Conservation (phyloP, 129 eudicot species). For the Cynara cardunculus region DNA sequence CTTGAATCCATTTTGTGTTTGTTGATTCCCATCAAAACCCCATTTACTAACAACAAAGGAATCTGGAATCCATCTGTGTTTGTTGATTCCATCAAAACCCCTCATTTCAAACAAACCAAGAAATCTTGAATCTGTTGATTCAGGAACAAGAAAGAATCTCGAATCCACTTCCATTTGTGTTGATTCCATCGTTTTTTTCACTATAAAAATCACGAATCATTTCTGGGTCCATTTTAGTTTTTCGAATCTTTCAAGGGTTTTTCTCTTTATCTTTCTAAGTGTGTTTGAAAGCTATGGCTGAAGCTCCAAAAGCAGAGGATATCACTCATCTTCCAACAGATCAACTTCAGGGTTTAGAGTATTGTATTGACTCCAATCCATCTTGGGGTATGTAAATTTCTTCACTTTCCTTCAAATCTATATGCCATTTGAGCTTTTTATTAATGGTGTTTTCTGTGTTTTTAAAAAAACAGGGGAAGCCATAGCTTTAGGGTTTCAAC, state of each 20-base stretch:
- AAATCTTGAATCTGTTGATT: too few relatives aligned
- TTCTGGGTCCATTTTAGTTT: background rate
- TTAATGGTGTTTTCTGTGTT: slow-evolving; percentile 3
- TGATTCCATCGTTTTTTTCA: background rate
- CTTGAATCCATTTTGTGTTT: background rate
- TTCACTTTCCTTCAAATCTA: background rate
- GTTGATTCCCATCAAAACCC: background rate
- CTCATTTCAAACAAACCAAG: background rate
- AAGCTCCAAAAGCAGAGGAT: slow-evolving; percentile 89
- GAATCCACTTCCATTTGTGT: background rate
- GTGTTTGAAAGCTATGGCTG: slow-evolving; percentile 50
- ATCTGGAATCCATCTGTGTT: background rate
- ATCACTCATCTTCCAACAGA: slow-evolving; percentile 97
- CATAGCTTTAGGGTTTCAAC: slow-evolving; percentile 90
- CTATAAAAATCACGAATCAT: slow-evolving; percentile 1
- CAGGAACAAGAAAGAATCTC: too few relatives aligned
- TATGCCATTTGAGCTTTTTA: slow-evolving; percentile 11
- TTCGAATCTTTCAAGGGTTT: background rate
- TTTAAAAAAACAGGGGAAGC: slow-evolving; percentile 70
- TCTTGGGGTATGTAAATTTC: slow-evolving; percentile 75
- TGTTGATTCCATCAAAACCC: background rate
- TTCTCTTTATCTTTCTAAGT: background rate
- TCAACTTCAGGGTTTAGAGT: slow-evolving; percentile 95
- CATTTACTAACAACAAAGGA: background rate
- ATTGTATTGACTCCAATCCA: slow-evolving; percentile 97